phyloP scores from a whole-genome alignment of 192 early-diverging fungal genomes.

The Cladochytrium replicatum region DNA sequence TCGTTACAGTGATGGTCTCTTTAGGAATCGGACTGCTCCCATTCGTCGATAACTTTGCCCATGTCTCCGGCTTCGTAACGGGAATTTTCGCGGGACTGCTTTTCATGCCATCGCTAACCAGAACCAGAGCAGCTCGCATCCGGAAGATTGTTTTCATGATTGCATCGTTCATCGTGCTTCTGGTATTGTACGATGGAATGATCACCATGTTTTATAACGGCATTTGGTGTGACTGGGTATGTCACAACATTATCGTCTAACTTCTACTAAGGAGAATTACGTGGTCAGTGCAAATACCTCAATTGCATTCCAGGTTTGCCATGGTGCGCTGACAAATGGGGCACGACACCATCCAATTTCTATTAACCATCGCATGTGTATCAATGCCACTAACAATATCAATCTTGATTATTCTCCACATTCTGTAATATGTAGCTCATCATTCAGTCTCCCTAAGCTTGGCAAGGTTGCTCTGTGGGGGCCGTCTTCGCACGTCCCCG shows the following conservation, averaged over 20 bases:
- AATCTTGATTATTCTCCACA: too few relatives aligned
- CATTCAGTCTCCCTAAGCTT: too few relatives aligned
- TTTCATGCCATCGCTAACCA: constrained; percentile 54
- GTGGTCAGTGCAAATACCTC: constrained; percentile 42
- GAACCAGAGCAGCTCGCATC: constrained; percentile 31
- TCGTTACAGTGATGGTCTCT: constrained; percentile 52
- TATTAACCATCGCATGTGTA: too few relatives aligned
- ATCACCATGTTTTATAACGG: constrained; percentile 24
- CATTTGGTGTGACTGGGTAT: constrained; percentile 15
- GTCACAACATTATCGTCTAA: too few relatives aligned
- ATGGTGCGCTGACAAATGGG: constrained; percentile 33
- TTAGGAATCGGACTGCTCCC: constrained; percentile 67
- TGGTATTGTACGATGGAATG: constrained; percentile 20
- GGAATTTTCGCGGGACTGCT: constrained; percentile 57
- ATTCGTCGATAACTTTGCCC: constrained; percentile 76
- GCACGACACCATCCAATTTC: too few relatives aligned
- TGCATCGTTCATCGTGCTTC: constrained; percentile 16
- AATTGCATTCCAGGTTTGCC: constrained; percentile 46
- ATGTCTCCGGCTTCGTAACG: constrained; percentile 65
- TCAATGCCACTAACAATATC: too few relatives aligned
- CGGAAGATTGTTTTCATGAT: constrained; percentile 20
- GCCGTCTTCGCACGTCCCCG: too few relatives aligned
- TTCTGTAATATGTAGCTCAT: too few relatives aligned
- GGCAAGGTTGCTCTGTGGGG: too few relatives aligned
- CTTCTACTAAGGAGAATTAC: too few relatives aligned